A percentile compares a stretch with the other conserved stretches of the same genome.
Evolutionary conservation across 176 grass and related monocot species (phyloP).

Genomic region (barley (Hordeum vulgare)): MorexV3_pseudomolecules_assembly NC_058519.1:636028081-636028580

Average conservation of each 20-base stretch:
- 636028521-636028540: slow-evolving; percentile 6
- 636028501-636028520: rapidly evolving
- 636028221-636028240: not conserved
- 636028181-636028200: slow-evolving; percentile 6
- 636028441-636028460: not conserved
- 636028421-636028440: not conserved
- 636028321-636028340: not conserved
- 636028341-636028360: not conserved
- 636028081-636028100: not conserved
- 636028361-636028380: not conserved
- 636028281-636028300: not conserved
- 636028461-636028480: slow-evolving; percentile 14
- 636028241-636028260: not conserved
- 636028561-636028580: not conserved
- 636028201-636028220: slow-evolving; percentile 15
- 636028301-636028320: not conserved
- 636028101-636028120: too few species aligned
- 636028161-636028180: slow-evolving; percentile 19
- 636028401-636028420: not conserved
- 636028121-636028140: too few species aligned
- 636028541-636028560: not conserved
- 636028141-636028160: not conserved
- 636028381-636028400: not conserved
- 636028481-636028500: slow-evolving; percentile 32
- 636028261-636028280: slow-evolving; percentile 14